These are phyloP conservation scores for Lantana camara DNA, from an alignment of 257 asterid species.

Conservation along the genomic window DNA sequence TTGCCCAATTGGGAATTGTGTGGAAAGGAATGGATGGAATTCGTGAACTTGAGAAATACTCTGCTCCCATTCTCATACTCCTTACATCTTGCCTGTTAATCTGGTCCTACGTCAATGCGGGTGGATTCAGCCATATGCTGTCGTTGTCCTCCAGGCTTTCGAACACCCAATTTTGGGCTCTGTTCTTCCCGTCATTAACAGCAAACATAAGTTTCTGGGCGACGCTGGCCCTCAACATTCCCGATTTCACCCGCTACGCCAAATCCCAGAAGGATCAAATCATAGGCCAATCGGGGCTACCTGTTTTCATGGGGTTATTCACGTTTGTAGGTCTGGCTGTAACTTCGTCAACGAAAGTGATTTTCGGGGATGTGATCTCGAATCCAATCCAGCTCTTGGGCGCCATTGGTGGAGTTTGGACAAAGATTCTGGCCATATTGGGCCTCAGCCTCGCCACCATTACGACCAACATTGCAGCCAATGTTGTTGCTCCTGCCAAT, in stretches of 20 bases:
- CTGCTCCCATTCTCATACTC: slow-evolving; percentile 69
- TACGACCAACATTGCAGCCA: slow-evolving; percentile 94
- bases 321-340: slow-evolving; percentile 92
- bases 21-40: slow-evolving; percentile 95
- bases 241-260: slow-evolving; percentile 88
- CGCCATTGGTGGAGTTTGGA: slow-evolving; percentile 69
- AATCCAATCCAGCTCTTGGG: slow-evolving; percentile 76
- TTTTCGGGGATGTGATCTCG: slow-evolving; percentile 72
- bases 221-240: slow-evolving; percentile 75
- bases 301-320: slow-evolving; percentile 84
- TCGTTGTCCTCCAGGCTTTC: slow-evolving; percentile 68
- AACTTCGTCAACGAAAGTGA: slow-evolving; percentile 80
- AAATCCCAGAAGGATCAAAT: slow-evolving; percentile 69
- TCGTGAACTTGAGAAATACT: slow-evolving; percentile 68
- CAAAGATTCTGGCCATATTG: slow-evolving; percentile 59
- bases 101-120: slow-evolving; percentile 76
- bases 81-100: slow-evolving; percentile 58
- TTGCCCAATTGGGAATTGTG: slow-evolving; percentile 60
- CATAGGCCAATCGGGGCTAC: slow-evolving; percentile 75
- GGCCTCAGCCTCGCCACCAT: slow-evolving; percentile 80
- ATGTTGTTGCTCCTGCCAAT: slow-evolving; percentile 93
- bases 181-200: slow-evolving; percentile 82
- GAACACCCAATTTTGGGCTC: slow-evolving; percentile 65
- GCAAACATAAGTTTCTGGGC: slow-evolving; percentile 99
- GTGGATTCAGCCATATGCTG: slow-evolving; percentile 83